These are phyloP conservation scores for Peterozyma toletana DNA, from an alignment of 805 yeast species.

Conservation along the genomic window DNA sequence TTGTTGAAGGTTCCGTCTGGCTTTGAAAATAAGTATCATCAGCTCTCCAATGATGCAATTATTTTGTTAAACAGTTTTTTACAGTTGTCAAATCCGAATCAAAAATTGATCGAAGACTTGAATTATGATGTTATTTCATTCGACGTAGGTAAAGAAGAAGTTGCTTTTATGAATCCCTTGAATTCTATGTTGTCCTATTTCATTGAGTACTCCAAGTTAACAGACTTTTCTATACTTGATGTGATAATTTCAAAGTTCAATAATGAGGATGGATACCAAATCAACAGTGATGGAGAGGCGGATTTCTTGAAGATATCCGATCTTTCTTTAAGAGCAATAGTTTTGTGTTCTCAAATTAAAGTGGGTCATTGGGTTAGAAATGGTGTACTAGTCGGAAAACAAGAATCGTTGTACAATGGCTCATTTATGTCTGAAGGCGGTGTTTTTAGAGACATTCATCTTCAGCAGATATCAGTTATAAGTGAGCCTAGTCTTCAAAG, in stretches of 20 bases:
- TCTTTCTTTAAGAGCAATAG: conserved; percentile 51
- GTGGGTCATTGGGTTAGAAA: conserved; percentile 72
- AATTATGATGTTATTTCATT: conserved; percentile 19
- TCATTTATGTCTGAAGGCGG: conserved; percentile 31
- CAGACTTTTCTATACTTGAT: conserved; percentile 14
- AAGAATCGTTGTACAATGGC: conserved; percentile 42
- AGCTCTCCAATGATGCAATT: conserved; percentile 25
- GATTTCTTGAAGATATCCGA: conserved; percentile 47
- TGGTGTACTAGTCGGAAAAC: conserved; percentile 47
- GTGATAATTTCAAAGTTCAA: conserved; percentile 9
- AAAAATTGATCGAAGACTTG: conserved; percentile 17
- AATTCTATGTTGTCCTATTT: conserved; percentile 46
- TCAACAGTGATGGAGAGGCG: conserved; percentile 7
- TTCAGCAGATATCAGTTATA: conserved; percentile 35
- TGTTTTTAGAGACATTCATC: conserved; percentile 34
- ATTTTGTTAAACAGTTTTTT: conserved; percentile 26
- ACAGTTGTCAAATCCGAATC: conserved; percentile 16
- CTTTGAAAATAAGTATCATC: conserved; percentile 1
- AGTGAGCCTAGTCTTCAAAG: conserved; percentile 26
- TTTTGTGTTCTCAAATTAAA: conserved; percentile 52
- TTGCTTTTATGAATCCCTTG: conserved; percentile 54
- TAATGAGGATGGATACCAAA: conserved; percentile 8
- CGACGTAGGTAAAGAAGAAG: conserved; percentile 36
- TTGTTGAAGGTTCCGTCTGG: conserved; percentile 11
- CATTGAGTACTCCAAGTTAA: conserved; percentile 25